Evolutionary conservation across 2,329 filamentous ascomycete genomes (phyloP).

Genomic region (Penicillium sp.): DNA sequence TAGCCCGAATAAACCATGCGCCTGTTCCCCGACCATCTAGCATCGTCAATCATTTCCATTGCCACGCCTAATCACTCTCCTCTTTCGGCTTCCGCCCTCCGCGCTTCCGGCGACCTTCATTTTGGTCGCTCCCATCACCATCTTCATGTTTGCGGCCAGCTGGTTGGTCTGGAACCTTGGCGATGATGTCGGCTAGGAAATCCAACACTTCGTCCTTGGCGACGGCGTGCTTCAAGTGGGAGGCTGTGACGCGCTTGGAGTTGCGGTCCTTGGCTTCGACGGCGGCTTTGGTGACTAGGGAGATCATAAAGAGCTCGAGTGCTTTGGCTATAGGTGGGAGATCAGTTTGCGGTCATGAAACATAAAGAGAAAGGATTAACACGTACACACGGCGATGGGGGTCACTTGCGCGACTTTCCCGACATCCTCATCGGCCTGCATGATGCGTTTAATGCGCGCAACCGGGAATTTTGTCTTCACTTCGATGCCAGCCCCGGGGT

Average conservation of each 20-base stretch:
- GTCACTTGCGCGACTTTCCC: constrained; percentile 98
- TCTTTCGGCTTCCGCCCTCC: constrained; percentile 46
- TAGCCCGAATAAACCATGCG: constrained; percentile 22
- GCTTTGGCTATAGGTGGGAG: constrained; percentile 71
- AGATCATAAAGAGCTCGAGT: constrained; percentile 96
- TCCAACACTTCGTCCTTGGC: constrained; percentile 90
- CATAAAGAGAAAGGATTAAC: background rate
- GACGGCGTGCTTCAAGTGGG: constrained; percentile 90
- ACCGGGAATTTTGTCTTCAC: constrained; percentile 97
- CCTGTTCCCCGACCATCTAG: constrained; percentile 26
- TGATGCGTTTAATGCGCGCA: constrained; percentile 96
- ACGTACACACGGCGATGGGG: constrained; percentile 82
- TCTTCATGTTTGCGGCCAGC: constrained; percentile 48
- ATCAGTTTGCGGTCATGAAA: constrained; percentile 24
- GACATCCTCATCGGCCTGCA: constrained; percentile 98
- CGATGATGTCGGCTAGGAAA: constrained; percentile 88
- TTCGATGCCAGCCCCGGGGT: constrained; percentile 62
- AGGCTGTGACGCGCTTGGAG: constrained; percentile 85
- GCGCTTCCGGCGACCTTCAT: constrained; percentile 53
- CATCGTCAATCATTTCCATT: constrained; percentile 27
- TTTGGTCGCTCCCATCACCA: constrained; percentile 48
- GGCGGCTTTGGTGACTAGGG: constrained; percentile 85
- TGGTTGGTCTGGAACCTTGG: constrained; percentile 74
- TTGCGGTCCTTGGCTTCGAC: constrained; percentile 79
- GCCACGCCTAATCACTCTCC: constrained; percentile 38